These are phyloP conservation scores for Phaeosphaeria sp. DNA, from an alignment of 2,329 filamentous ascomycete genomes.

Conservation along the genomic window DNA sequence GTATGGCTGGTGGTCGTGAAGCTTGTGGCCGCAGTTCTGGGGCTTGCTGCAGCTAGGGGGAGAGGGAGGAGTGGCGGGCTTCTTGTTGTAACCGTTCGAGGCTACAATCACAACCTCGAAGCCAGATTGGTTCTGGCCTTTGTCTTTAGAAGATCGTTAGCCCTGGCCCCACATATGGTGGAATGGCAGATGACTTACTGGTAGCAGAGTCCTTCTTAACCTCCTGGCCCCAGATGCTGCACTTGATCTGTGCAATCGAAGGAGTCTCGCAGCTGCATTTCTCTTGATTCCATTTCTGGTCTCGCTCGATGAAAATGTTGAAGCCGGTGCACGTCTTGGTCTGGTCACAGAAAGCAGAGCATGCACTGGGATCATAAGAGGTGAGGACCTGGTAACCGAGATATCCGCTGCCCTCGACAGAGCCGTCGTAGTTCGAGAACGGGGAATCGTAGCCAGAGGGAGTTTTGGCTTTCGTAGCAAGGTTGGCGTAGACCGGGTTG, in stretches of 20 bases:
- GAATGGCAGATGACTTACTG: constrained; percentile 1
- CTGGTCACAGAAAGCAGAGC: constrained; percentile 25
- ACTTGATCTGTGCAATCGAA: constrained; percentile 32
- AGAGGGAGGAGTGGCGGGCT: constrained; percentile 21
- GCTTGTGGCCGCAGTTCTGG: constrained; percentile 27
- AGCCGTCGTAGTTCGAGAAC: constrained; percentile 26
- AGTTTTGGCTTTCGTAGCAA: constrained; percentile 29
- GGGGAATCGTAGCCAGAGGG: constrained; percentile 25
- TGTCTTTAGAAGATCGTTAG: constrained; percentile 4
- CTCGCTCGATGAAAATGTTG: constrained; percentile 37
- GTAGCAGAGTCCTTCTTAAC: constrained; percentile 26
- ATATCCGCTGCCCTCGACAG: constrained; percentile 27
- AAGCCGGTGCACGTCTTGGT: constrained; percentile 30
- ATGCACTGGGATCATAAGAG: constrained; percentile 26
- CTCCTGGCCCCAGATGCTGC: constrained; percentile 31
- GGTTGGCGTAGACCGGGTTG: constrained; percentile 27
- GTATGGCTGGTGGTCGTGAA: constrained; percentile 32
- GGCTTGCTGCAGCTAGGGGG: constrained; percentile 30
- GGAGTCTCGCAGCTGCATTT: constrained; percentile 32
- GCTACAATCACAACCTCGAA: constrained; percentile 42
- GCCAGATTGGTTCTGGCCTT: constrained; percentile 22
- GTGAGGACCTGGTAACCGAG: constrained; percentile 31
- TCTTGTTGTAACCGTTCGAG: constrained; percentile 43
- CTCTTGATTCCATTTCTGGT: constrained; percentile 30
- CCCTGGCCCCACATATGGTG: neutral